Base-by-base conservation (phyloP, 768 basidiomycete species). In the Boletus tylopilopsis region DNA sequence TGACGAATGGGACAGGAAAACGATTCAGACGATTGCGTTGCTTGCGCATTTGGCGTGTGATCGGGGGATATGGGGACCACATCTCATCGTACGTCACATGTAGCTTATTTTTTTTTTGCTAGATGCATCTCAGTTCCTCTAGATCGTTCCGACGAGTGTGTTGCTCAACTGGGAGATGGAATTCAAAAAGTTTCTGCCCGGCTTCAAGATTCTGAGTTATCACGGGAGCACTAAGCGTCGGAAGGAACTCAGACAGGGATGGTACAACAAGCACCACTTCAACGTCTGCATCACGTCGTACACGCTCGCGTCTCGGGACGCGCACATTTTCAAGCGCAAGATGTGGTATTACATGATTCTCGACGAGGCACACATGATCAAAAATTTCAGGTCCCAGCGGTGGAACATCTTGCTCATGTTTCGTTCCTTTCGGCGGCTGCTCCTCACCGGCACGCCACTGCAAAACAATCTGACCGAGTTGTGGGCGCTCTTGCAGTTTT, bases 361-460 rank as follows among this genome's bases (percentile, higher is more conserved):
- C 6, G 93, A 96, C 64, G 93, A 96, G 68, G 94, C 93, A 7
- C 93, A 96, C 63, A 95, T 94, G 83, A 94, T 96, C 81, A 94
- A 94, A 72, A 96, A 96, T 66, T 95, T 94, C 73, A 84, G 85
- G 62, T 91, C 89, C 0, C 91, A 96, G 64, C 79, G 94, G 32
- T 96, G 94, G 93, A 91, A 90, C 59, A 91, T 85, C 25, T 69
- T 96, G 10, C 76, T 95, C 12, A 88, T 90, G 78, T 94, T 95
- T 68, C 79, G 86, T 25, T 88, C 87, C 10, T 87, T 87, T 63
- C 80, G 89, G 25, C 85, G 96, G 12, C 74, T 99, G 34, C 79
- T 98, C 44, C 71, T 99, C 44, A 99, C 96, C 0, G 96, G 96
- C 2, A 99, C 96, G 1, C 96, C 96, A 0, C 75, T 99, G 23